Evolutionary conservation across 176 grass and related monocot genomes (phyloP).

Genomic region (Coix lacrymajobi): DNA sequence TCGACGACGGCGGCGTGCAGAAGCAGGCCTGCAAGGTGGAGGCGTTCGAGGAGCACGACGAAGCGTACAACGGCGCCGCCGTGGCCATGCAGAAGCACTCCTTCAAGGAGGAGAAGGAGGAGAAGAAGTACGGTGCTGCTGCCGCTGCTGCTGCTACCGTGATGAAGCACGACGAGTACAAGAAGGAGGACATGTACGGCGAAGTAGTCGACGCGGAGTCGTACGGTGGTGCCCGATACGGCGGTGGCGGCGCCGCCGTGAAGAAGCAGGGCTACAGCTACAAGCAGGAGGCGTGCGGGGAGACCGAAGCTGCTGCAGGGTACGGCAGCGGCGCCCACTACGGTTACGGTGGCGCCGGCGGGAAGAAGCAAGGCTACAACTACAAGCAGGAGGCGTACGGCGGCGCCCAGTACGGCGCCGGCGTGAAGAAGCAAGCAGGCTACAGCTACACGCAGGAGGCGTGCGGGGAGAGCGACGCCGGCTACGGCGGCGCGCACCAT

Average conservation of each 20-base stretch:
- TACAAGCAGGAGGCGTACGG: not conserved
- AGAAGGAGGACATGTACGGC: not conserved
- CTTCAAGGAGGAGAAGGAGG: not conserved
- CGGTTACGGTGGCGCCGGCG: not conserved
- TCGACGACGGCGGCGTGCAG: conserved; percentile 23
- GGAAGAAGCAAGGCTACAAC: not conserved
- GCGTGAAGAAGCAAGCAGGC: not conserved
- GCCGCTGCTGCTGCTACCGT: not conserved
- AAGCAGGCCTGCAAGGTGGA: not conserved
- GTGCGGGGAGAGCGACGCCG: not conserved
- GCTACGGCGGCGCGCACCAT: not conserved
- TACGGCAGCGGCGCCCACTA: not conserved
- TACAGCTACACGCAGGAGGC: not conserved
- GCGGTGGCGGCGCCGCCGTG: not conserved
- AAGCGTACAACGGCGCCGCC: not conserved
- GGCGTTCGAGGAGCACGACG: not conserved
- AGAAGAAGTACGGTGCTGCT: not conserved
- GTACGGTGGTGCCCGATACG: not conserved
- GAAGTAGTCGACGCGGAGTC: not conserved
- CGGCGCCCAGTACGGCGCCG: not conserved
- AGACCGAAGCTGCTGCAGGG: not conserved
- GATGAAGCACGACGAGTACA: not conserved
- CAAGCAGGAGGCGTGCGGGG: not conserved
- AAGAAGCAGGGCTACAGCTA: not conserved
- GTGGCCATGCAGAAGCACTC: not conserved